phyloP scores from a whole-genome alignment of 2,329 filamentous ascomycete genomes.

The Akanthomyces dipterigenus region DNA sequence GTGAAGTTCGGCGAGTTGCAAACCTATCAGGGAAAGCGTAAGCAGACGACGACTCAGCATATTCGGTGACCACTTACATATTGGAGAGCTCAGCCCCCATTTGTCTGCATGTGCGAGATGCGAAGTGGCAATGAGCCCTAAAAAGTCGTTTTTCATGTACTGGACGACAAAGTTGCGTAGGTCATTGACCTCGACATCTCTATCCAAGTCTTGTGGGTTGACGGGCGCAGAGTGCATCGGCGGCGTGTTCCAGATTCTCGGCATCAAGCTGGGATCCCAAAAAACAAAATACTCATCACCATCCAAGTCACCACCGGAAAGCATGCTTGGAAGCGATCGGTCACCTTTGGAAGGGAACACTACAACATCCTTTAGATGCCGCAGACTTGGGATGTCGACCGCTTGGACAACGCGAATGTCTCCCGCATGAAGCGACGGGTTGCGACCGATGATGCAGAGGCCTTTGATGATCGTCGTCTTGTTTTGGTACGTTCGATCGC shows the following conservation, averaged over 20 bases:
- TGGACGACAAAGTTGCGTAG: slow-evolving; percentile 80
- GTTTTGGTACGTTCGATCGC: slow-evolving; percentile 45
- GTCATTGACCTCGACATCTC: slow-evolving; percentile 63
- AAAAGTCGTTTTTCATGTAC: slow-evolving; percentile 85
- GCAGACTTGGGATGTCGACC: slow-evolving; percentile 65
- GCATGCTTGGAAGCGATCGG: slow-evolving; percentile 83
- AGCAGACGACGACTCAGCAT: neutral
- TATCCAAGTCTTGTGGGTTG: slow-evolving; percentile 46
- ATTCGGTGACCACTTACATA: slow-evolving; percentile 46
- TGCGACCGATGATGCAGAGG: slow-evolving; percentile 77
- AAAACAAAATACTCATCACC: slow-evolving; percentile 94
- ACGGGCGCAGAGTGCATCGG: slow-evolving; percentile 72
- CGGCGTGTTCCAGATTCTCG: slow-evolving; percentile 59
- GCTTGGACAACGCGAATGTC: slow-evolving; percentile 85
- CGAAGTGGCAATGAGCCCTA: slow-evolving; percentile 72
- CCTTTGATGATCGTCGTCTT: slow-evolving; percentile 64
- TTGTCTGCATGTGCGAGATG: slow-evolving; percentile 74
- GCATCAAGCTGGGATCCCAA: slow-evolving; percentile 75
- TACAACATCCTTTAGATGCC: slow-evolving; percentile 75
- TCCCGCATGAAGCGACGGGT: slow-evolving; percentile 88
- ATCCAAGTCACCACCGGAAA: slow-evolving; percentile 90
- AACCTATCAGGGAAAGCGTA: slow-evolving; percentile 32
- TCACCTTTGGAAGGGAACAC: slow-evolving; percentile 82
- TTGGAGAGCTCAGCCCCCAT: slow-evolving; percentile 57
- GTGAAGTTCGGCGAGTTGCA: slow-evolving; percentile 71